A percentile compares a stretch with the other conserved stretches of the same genome.
Conservation (phyloP, 2,329 filamentous ascomycete genomes). For the Ceratocystis smalleyi region DNA sequence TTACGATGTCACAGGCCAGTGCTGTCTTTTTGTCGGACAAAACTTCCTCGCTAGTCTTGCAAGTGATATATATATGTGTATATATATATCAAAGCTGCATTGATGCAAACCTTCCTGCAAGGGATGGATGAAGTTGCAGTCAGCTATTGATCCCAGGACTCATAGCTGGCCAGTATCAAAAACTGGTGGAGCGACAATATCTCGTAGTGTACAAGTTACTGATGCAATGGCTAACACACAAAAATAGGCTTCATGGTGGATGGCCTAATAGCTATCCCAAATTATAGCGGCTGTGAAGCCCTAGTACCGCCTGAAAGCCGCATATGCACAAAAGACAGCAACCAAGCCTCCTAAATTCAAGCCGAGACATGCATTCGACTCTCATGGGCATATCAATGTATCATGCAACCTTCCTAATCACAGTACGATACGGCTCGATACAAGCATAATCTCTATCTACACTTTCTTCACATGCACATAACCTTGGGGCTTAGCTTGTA, state of each 20-base stretch:
- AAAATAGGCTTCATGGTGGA: neutral
- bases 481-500: neutral
- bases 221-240: neutral
- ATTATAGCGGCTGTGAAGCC: neutral
- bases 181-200: neutral
- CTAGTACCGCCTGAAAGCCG: neutral
- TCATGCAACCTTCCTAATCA: neutral
- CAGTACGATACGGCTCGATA: neutral
- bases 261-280: neutral
- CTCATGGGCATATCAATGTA: neutral
- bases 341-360: neutral
- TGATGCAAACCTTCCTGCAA: neutral
- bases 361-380: neutral
- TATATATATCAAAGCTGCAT: neutral
- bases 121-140: no score
- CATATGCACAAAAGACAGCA: neutral
- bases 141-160: no score
- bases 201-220: neutral
- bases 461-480: neutral
- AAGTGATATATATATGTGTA: no score
- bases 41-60: neutral
- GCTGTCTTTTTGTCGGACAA: neutral
- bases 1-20: neutral
- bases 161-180: no score
- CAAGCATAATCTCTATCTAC: neutral